phyloP scores from a whole-genome alignment of 768 basidiomycete genomes.

The Strobilomyces echinocephalus region DNA sequence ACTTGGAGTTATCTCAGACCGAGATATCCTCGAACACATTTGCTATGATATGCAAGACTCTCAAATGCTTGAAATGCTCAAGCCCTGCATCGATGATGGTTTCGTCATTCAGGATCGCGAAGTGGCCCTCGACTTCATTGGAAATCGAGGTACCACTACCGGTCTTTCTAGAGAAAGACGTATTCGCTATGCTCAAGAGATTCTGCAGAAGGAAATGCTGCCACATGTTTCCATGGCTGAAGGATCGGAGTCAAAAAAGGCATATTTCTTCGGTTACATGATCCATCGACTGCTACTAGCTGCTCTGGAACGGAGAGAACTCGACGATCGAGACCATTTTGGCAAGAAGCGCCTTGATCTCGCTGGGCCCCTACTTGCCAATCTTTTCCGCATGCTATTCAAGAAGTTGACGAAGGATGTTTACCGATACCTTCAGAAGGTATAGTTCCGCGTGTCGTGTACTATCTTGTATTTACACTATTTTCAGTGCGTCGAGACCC shows the following conservation, averaged over 20 bases:
- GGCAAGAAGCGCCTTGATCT: slow-evolving; percentile 97
- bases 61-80: slow-evolving; percentile 96
- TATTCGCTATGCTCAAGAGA: slow-evolving; percentile 95
- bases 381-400: slow-evolving; percentile 96
- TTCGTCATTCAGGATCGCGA: slow-evolving; percentile 98
- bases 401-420: slow-evolving; percentile 95
- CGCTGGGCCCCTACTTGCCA: slow-evolving; percentile 93
- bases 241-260: slow-evolving; percentile 96
- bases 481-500: slow-evolving; percentile 87
- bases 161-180: slow-evolving; percentile 89
- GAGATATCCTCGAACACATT: slow-evolving; percentile 96
- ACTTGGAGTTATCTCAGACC: slow-evolving; percentile 94
- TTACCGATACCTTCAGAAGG: slow-evolving; percentile 96
- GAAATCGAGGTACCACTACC: slow-evolving; percentile 93
- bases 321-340: slow-evolving; percentile 99
- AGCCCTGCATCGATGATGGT: slow-evolving; percentile 97
- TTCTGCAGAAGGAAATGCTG: slow-evolving; percentile 97
- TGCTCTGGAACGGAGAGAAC: slow-evolving; percentile 87
- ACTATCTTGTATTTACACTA: background rate
- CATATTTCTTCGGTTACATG: slow-evolving; percentile 99
- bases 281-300: slow-evolving; percentile 93
- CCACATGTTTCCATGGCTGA: slow-evolving; percentile 96
- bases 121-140: slow-evolving; percentile 96
- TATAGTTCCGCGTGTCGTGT: slow-evolving; percentile 27
- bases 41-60: slow-evolving; percentile 97